Base-by-base conservation (phyloP, 352 stramenopile genomes). In the Phytophthora gonapodyides region DNA sequence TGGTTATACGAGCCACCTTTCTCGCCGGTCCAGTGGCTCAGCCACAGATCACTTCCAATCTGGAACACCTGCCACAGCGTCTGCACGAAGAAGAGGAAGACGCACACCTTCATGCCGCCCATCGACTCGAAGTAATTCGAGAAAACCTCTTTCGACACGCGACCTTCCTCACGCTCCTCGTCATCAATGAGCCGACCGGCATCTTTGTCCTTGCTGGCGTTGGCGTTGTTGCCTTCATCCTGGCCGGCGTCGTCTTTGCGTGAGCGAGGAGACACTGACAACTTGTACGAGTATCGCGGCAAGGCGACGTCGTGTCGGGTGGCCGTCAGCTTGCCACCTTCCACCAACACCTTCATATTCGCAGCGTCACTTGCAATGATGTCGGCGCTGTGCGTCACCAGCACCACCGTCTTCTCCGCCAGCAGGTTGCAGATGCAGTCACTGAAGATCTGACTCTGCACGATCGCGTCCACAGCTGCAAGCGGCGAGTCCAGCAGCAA, bases 401-500 rank as follows among this genome's bases (percentile, higher is more conserved):
- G 69, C 17, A 98, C 56, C 2, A 98, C 75, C 21, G 82, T 93
- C 48, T 83, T 82, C 46, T 71, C 33, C 13, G 45, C 34, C 24
- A 80, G 38, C 6, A 80, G 30, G 1, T 30, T 47, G 16, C 65
- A 76, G 7, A 78, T 47, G 7, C 65, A 76, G 19, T 75, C 63
- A 13, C 53, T 40, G 60, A 98, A 98, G 16, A 98, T 71, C 69
- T 94, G 81, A 35, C 83, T 86, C 27, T 90, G 94, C 34, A 98
- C 95, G 61, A 98, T 88, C 31, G 88, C 83, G 73, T 99, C 96
- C 0, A 98, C 93, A 8, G 94, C 93, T 24, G 78, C 82, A 5
- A 99, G 73, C 21, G 89, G 82, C 60, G 98, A 94, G 69, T 99
- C 96, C 9, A 99, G 69, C 10, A 98, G 57, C 64, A 91, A 93